A percentile compares a stretch with the other conserved stretches of the same genome.
Evolutionary conservation across 2,329 filamentous ascomycete species (phyloP).

Genomic region (Corynespora cassiicola): DNA sequence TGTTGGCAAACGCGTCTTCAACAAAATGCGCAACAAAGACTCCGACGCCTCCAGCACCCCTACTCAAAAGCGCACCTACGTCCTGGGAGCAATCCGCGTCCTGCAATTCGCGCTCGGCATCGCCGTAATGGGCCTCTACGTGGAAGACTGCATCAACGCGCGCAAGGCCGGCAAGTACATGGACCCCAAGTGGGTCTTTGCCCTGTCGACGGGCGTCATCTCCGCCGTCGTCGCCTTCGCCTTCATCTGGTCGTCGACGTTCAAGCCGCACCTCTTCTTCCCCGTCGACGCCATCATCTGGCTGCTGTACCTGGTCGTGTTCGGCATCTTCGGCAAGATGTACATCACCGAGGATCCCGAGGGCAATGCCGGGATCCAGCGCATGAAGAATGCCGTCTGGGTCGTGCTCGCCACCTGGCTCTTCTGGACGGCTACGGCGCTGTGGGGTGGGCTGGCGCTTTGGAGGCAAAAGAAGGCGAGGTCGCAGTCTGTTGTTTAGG

Average conservation of each 20-base stretch:
- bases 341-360: slow-evolving; percentile 75
- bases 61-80: too few species aligned
- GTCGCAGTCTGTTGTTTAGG: too few species aligned
- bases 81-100: too few species aligned
- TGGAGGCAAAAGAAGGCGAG: slow-evolving; percentile 45
- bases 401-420: slow-evolving; percentile 76
- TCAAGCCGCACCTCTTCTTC: slow-evolving; percentile 60
- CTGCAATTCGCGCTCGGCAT: slow-evolving; percentile 78
- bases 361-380: slow-evolving; percentile 67
- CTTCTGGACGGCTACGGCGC: slow-evolving; percentile 74
- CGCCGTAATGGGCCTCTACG: slow-evolving; percentile 76
- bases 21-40: too few species aligned
- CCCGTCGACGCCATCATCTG: slow-evolving; percentile 74
- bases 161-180: slow-evolving; percentile 52
- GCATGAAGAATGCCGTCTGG: slow-evolving; percentile 90
- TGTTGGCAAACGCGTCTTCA: too few species aligned
- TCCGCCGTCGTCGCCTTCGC: slow-evolving; percentile 50
- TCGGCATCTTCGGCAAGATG: slow-evolving; percentile 83
- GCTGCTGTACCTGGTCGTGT: slow-evolving; percentile 80
- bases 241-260: slow-evolving; percentile 70
- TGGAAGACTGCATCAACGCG: slow-evolving; percentile 45
- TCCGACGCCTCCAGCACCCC: too few species aligned
- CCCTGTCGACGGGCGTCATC: slow-evolving; percentile 47
- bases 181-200: slow-evolving; percentile 62
- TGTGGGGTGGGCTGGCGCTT: slow-evolving; percentile 65